Evolutionary conservation across 108 stramenopile genomes (phyloP), one percentile per base, ranked within the genome.

Genomic region (Mediolabrus comicus): DNA sequence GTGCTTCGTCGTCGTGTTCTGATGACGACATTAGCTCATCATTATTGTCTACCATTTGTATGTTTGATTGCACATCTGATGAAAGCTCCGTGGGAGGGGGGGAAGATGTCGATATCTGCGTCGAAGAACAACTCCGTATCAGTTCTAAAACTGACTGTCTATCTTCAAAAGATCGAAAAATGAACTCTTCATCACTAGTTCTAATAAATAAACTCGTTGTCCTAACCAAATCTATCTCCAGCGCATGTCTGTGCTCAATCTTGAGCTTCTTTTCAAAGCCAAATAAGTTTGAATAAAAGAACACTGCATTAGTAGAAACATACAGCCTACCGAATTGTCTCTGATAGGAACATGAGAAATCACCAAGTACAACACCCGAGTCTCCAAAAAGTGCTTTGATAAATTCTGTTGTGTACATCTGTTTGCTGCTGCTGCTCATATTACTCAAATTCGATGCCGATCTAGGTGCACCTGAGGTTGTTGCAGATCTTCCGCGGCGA

Each of bases 221-320:
- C 22, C 85, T 74, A 24, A 84, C 74, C 16, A 62, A 31, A 11
- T 76, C 46, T 9, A 86, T 71, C 19, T 75, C 51, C 10, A 49
- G 26, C 27, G 85, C 49, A n/a, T 86, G 80, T 26, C 59, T 22
- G 32, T 80, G 80, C 10, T 59, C 59, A 9, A 92, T 61, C 38
- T 79, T 54, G 19, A 89, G 52, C 56, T 80, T 74, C 33, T 83
- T 80, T 71, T 92, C 91, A 64, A 87, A 89, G 12, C 91, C 91
- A 67, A 92, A 83, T 7, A 87, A 55, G 62, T 89, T 89, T 53
- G 79, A 80, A 52, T 86, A 87, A 63, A 86, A 92, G 24, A 87
- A 74, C 24, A 92, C 22, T 30, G 79, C 84, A 29, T 67, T 56
- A 7, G 79, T 80, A 31, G 86, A 72, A 9, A 78, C 84, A 59